Evolutionary conservation across 148 eudicot genomes (phyloP).

Genomic region (Drosera capensis): DNA sequence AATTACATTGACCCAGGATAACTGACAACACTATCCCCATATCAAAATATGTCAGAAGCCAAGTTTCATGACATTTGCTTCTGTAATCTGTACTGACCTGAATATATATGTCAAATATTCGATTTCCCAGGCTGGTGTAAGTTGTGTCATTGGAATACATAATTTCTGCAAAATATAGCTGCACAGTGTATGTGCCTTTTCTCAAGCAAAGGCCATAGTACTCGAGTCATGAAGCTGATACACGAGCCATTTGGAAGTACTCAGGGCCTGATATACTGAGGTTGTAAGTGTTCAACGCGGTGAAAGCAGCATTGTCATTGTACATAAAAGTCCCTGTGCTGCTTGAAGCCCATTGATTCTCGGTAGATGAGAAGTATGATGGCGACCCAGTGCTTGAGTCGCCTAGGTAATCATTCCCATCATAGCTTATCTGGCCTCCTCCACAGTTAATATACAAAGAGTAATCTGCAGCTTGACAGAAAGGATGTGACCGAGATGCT

Average conservation of each 20-base stretch:
- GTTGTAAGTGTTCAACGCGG: constrained; percentile 17
- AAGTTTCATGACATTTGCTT: constrained; percentile 5
- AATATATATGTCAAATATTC: constrained; percentile 45
- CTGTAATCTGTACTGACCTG: constrained; percentile 48
- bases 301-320: constrained; percentile 12
- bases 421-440: constrained; percentile 23
- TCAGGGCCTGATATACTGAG: constrained; percentile 16
- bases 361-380: constrained; percentile 25
- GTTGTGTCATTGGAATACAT: constrained; percentile 31
- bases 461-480: constrained; percentile 23
- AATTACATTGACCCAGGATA: neutral
- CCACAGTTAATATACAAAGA: constrained; percentile 63
- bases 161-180: no score
- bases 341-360: constrained; percentile 59
- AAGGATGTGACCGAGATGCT: neutral
- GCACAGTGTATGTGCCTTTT: constrained; percentile 46
- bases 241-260: constrained; percentile 43
- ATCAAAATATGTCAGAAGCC: neutral
- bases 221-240: constrained; percentile 43
- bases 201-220: constrained; percentile 53
- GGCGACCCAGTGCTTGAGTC: constrained; percentile 21
- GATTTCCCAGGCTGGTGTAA: constrained; percentile 41
- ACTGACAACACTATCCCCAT: neutral
- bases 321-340: constrained; percentile 40
- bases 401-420: constrained; percentile 34